Evolutionary conservation across 2,329 filamentous ascomycete genomes (phyloP).

Genomic region (Penicillium concentricum): DNA sequence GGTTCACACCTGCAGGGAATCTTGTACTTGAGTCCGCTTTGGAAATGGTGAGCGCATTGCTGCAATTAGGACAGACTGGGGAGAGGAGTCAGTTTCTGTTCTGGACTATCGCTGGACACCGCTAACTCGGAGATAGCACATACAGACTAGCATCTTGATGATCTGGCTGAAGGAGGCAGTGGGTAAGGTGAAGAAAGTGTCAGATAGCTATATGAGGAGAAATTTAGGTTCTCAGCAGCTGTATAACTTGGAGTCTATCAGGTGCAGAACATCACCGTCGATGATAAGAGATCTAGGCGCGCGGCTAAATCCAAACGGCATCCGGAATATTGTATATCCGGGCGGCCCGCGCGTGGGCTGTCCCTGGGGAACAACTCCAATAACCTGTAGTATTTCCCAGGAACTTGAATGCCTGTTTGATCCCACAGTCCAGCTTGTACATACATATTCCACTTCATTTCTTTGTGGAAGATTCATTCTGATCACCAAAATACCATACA

Average conservation of each 20-base stretch:
- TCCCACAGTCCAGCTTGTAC: constrained; percentile 11
- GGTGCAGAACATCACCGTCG: constrained; percentile 6
- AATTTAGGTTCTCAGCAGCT: not conserved
- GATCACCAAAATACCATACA: not conserved
- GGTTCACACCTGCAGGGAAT: constrained; percentile 59
- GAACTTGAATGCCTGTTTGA: constrained; percentile 3
- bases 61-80: constrained; percentile 51
- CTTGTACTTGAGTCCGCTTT: constrained; percentile 38
- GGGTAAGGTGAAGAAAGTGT: not conserved
- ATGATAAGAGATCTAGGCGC: constrained; percentile 16
- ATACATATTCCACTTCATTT: constrained; percentile 13
- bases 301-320: constrained; percentile 19
- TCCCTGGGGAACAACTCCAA: constrained; percentile 17
- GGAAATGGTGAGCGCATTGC: constrained; percentile 50
- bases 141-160: constrained; percentile 21
- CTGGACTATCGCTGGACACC: not conserved
- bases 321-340: constrained; percentile 18
- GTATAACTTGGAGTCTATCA: not conserved
- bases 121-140: constrained; percentile 9
- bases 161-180: not conserved
- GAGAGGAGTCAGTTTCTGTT: constrained; percentile 18
- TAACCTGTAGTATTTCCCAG: constrained; percentile 3
- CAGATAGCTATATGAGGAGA: not conserved
- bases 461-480: not conserved
- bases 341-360: constrained; percentile 15